Base-by-base conservation (phyloP, 176 grass and related monocot species). In the Saccharum spontaneum region DNA sequence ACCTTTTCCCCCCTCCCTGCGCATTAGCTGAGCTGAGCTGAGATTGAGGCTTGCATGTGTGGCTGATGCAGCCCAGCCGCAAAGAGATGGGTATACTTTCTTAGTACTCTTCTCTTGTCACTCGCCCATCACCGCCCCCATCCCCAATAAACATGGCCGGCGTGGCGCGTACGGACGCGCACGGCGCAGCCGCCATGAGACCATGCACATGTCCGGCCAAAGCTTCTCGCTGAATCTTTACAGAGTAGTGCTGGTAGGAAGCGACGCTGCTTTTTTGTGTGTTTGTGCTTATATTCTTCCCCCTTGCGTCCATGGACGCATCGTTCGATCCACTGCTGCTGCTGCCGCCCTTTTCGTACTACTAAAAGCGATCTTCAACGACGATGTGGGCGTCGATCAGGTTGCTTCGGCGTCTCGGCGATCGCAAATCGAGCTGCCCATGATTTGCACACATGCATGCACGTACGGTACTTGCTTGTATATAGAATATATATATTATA, bases 191-290 rank as follows among this genome's bases (percentile, higher is more conserved):
- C 74, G 84, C 80, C 89, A 87, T 90, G 84, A 83, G 49, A 67
- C 73, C 84, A 16, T 79, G 84, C 88, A 86, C 71, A 78, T 78
- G 73, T 54, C 46, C 33, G 40, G 76, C 81, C 69, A 80, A 89
- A 80, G 83, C 82, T 91, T 88, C 80, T 81, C 67, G 89, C 68
- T 82, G 45, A 89, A 84, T 80, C 84, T 55, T 67, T 82, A 28
- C 55, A 69, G 44, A 49, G 39, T 7, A 41, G 46, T 6, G 24
- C 7, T 8, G 18, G 78, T 45, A 37, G 82, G 62, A 63, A 60
- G 49, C 39, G 77, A 50, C 13, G 72, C 79, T 62, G 67, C 75
- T 87, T 90, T 87, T 84, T 84, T 80, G 80, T 69, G 78, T 57
- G 30, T 30, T 36, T 81, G 37, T 77, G 61, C 78, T 76, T 84